Evolutionary conservation across 257 asterid genomes (phyloP).

Genomic region (Cynanchum wilfordii): DNA sequence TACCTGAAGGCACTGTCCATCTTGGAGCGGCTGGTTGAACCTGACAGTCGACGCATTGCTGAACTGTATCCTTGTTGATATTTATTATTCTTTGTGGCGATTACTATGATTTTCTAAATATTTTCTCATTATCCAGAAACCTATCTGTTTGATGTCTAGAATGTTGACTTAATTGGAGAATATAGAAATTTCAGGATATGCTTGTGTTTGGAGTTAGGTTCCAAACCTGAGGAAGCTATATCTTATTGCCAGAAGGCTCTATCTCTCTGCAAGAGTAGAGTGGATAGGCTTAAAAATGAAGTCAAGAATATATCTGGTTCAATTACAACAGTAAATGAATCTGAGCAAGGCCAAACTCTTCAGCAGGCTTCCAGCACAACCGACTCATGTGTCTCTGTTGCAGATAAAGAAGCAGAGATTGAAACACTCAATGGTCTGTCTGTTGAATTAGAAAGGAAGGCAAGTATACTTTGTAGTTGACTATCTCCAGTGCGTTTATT

Average conservation of each 20-base stretch:
- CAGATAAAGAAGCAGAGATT: conserved; percentile 59
- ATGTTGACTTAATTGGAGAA: conserved; percentile 40
- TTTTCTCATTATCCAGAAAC: background rate
- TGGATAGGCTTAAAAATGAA: conserved; percentile 55
- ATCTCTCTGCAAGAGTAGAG: conserved; percentile 64
- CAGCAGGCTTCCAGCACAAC: conserved; percentile 41
- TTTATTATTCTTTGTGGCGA: background rate
- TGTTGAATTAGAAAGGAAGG: conserved; percentile 85
- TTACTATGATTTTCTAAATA: background rate
- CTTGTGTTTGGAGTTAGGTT: conserved; percentile 88
- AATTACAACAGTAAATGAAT: conserved; percentile 27
- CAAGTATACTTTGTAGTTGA: conserved; percentile 14
- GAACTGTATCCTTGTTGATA: conserved; percentile 78
- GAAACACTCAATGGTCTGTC: conserved; percentile 65
- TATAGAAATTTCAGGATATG: conserved; percentile 82
- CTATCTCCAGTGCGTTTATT: background rate
- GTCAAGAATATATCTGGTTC: conserved; percentile 27
- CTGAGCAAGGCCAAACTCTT: conserved; percentile 31
- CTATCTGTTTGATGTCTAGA: conserved; percentile 9
- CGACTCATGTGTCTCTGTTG: conserved; percentile 29
- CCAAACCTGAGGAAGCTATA: conserved; percentile 78
- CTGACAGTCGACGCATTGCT: conserved; percentile 82
- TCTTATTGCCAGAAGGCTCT: conserved; percentile 75
- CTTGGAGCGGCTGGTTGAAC: conserved; percentile 77
- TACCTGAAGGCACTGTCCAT: conserved; percentile 83